Base-by-base conservation (phyloP, 768 basidiomycete species). In the Suillus ampliporus region DNA sequence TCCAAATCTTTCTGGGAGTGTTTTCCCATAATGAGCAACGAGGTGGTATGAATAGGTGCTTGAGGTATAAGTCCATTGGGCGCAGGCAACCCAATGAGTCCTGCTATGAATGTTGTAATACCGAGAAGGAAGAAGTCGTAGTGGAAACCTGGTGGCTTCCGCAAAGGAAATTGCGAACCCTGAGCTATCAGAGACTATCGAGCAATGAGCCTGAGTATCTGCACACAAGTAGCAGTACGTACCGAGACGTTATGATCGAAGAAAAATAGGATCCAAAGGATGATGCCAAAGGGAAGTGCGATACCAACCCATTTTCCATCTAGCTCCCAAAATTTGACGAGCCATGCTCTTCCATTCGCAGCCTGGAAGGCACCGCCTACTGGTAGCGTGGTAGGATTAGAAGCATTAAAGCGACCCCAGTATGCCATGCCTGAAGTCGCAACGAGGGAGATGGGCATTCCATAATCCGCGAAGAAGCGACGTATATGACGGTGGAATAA, bases 221-320 rank as follows among this genome's bases (percentile, higher is more conserved):
- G 23, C 19, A 38, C 17, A 23, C 54, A 19, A 26, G 23, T 13
- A 19, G 23, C 3, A 37, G 23, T 23, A 77, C 90, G 68, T 72
- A 93, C 92, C 52, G 94, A 95, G 58, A 95, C 92, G 68, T 96
- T 96, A 67, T 95, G 92, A 66, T 98, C 95, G 67, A 97, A 97
- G 80, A 95, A 95, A 78, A 98, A 97, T 48, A 97, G 78, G 26
- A 97, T 84, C 87, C 92, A 97, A 6, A 99, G 80, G 23, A 95
- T 80, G 46, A 95, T 75, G 3, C 95, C 96, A 69, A 97, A 97
- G 0, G 95, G 95, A 47, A 95, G 79, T 0, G 95, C 92, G 34
- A 94, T 88, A 13, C 89, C 92, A 4, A 96, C 89, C 91, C 94
- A 97, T 76, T 92, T 93, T 0, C 84, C 88, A 21, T 91, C 89